Evolutionary conservation across 805 yeast species (phyloP).

Genomic region (Zygotorulaspora florentina): DNA sequence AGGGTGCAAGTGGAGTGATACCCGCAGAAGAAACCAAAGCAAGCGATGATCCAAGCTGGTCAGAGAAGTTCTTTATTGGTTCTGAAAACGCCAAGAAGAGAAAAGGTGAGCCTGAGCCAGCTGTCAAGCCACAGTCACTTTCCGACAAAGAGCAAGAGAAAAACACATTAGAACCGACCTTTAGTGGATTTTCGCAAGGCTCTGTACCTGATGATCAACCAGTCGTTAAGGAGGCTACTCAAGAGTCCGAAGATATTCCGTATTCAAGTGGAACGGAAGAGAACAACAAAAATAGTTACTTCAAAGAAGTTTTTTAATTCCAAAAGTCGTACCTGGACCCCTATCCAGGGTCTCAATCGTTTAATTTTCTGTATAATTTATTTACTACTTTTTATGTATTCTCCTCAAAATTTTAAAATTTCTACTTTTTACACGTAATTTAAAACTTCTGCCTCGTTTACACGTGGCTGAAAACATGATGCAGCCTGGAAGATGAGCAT

Average conservation of each 20-base stretch:
- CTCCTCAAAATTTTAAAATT: constrained; percentile 1
- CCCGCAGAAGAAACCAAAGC: not conserved
- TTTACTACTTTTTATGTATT: not conserved
- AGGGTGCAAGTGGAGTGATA: constrained; percentile 8
- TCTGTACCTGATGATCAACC: constrained; percentile 16
- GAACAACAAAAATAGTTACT: constrained; percentile 17
- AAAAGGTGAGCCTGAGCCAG: constrained; percentile 1
- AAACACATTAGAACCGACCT: constrained; percentile 18
- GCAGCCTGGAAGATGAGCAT: not conserved
- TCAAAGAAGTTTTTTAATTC: constrained; percentile 28
- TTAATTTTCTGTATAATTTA: constrained; percentile 1
- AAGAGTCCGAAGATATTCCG: constrained; percentile 16
- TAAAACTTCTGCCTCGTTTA: constrained; percentile 1
- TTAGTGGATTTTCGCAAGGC: constrained; percentile 32
- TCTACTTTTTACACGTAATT: constrained; percentile 1
- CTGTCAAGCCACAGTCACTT: not conserved
- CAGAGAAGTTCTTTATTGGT: constrained; percentile 11
- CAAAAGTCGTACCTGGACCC: not conserved
- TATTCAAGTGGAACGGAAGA: constrained; percentile 14
- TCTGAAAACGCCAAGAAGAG: constrained; percentile 6
- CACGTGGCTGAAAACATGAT: constrained; percentile 5
- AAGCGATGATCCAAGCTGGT: constrained; percentile 5
- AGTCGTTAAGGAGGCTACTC: constrained; percentile 3
- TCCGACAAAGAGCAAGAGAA: constrained; percentile 1
- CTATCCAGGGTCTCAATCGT: not conserved